phyloP scores from a whole-genome alignment of 768 basidiomycete species.

The Candolleomyces eurysporus region DNA sequence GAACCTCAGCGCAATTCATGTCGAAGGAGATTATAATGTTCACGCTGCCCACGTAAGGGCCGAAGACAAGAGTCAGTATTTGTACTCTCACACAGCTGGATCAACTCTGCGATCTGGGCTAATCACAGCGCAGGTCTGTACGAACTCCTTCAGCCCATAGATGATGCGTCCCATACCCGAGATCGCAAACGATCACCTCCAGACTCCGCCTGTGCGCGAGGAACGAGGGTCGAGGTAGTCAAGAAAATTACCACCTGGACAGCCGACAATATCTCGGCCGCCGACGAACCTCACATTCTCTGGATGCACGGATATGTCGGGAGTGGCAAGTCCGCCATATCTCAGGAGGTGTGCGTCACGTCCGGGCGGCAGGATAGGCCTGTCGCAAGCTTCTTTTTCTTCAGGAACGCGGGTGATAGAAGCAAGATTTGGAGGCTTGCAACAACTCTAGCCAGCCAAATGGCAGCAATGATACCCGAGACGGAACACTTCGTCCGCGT shows the following conservation, averaged over 20 bases:
- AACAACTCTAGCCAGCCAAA: constrained; percentile 9
- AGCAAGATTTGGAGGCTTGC: constrained; percentile 5
- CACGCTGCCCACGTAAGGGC: too few species aligned
- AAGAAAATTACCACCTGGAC: not conserved
- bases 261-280: not conserved
- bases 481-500: not conserved
- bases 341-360: constrained; percentile 12
- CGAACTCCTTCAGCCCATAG: not conserved
- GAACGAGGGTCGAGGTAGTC: not conserved
- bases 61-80: too few species aligned
- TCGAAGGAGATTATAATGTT: too few species aligned
- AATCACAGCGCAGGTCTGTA: not conserved
- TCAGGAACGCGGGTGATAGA: not conserved
- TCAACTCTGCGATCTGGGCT: too few species aligned
- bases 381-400: constrained; percentile 16
- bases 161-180: not conserved
- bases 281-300: constrained; percentile 3
- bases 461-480: not conserved
- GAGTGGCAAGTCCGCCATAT: constrained; percentile 17
- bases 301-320: constrained; percentile 19
- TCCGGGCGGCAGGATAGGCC: not conserved
- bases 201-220: not conserved
- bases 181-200: not conserved
- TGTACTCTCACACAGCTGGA: too few species aligned
- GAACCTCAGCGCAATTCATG: too few species aligned